phyloP scores from a whole-genome alignment of 352 stramenopile genomes.

The Globisporangium paroecandrum region DNA sequence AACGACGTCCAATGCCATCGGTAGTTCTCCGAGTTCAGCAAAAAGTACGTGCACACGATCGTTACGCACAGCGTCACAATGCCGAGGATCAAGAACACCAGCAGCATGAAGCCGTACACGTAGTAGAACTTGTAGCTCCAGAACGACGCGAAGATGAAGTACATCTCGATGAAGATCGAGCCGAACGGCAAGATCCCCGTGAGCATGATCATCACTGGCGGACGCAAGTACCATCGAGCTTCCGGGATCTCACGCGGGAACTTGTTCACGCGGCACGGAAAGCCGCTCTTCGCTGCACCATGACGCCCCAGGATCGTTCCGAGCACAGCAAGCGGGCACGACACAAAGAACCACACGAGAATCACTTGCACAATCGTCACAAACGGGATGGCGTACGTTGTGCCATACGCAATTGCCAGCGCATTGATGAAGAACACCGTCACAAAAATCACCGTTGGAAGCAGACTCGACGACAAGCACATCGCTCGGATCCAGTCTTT shows the following conservation, averaged over 20 bases:
- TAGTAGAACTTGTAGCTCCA: slow-evolving; percentile 99
- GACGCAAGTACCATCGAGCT: slow-evolving; percentile 77
- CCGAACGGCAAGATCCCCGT: slow-evolving; percentile 98
- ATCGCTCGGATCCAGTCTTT: slow-evolving; percentile 90
- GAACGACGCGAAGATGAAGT: slow-evolving; percentile 99
- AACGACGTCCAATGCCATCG: slow-evolving; percentile 99
- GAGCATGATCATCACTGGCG: slow-evolving; percentile 89
- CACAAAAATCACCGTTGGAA: slow-evolving; percentile 77
- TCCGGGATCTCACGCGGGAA: slow-evolving; percentile 90
- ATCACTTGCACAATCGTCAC: slow-evolving; percentile 90
- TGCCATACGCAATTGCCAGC: slow-evolving; percentile 75
- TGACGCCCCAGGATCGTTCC: slow-evolving; percentile 97
- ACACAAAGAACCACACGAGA: slow-evolving; percentile 97
- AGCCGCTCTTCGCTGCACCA: slow-evolving; percentile 82
- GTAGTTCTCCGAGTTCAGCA: slow-evolving; percentile 99
- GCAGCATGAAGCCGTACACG: slow-evolving; percentile 99
- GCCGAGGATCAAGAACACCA: slow-evolving; percentile 97
- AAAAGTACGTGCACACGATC: slow-evolving; percentile 99
- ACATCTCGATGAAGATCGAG: slow-evolving; percentile 99
- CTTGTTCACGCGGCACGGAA: slow-evolving; percentile 94
- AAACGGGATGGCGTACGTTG: slow-evolving; percentile 84
- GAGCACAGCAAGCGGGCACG: slow-evolving; percentile 93
- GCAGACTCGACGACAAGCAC: slow-evolving; percentile 71
- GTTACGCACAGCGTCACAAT: slow-evolving; percentile 98
- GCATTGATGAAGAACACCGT: slow-evolving; percentile 89